Evolutionary conservation across 176 grass and related monocot genomes (phyloP), one percentile per base, ranked within the genome.

Genomic region (Carex cristatella): DNA sequence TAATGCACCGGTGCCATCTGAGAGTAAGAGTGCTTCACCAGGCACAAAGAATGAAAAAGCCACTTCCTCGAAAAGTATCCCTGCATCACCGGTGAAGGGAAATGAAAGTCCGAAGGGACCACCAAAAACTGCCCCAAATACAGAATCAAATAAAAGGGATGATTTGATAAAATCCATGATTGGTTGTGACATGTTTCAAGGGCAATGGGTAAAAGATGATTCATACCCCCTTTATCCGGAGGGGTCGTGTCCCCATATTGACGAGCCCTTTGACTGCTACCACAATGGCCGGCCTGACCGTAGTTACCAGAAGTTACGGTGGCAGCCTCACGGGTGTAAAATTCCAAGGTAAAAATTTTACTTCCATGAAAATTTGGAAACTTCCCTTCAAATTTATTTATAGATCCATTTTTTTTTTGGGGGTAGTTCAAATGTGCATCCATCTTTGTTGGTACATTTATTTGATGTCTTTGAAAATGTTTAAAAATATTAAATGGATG

Each of bases 181-280:
- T 64, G 82, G 73, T 64, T 99, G 97, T 30, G 84, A 99, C 58
- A 89, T 96, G 86, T 96, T 94, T 84, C 85, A 86, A 14, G 97
- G 97, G 33, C 91, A 87, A 4, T 99, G 97, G 97, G 86, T 96
- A 16, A 79, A 69, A 61, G 97, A 99, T 55, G 87, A 99, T 68
- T 91, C 91, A 32, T 96, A 95, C 60, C 97, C 93, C 15, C 87
- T 99, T 38, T 99, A 99, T 46, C 88, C 88, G 1, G 90, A 84
- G 84, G 90, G 93, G 31, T 88, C 97, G 2, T 99, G 97, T 48
- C 91, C 97, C 57, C 90, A 94, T 71, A 87, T 99, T 57, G 97
- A 99, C 16, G 91, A 96, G 49, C 89, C 97, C 79, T 99, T 99
- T 81, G 89, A 99, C 51, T 99, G 97, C 88, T 79, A 91, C 60